Percentiles rank a stretch among this genome's conserved stretches.
phyloP scores from a whole-genome alignment of 495 filamentous ascomycete genomes.

The Penicillium canariense region DNA sequence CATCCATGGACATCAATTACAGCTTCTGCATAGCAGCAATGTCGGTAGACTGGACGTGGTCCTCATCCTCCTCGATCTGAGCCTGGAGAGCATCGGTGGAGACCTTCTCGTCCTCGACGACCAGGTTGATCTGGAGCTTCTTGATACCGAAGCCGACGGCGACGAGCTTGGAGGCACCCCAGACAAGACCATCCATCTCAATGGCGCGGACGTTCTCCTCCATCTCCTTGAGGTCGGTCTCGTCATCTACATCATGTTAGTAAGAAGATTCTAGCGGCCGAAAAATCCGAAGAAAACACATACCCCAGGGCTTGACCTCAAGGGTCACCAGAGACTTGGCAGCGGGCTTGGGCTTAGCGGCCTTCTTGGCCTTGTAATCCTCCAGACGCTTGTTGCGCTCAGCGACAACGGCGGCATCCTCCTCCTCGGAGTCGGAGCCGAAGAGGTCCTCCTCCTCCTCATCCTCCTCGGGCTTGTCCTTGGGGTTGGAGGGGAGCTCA shows the following conservation, averaged over 20 bases:
- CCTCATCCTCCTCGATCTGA: constrained; percentile 85
- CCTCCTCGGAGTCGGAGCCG: constrained; percentile 87
- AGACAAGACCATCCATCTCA: constrained; percentile 90
- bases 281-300: constrained; percentile 35
- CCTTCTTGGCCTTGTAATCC: constrained; percentile 98
- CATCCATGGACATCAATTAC: constrained; percentile 54
- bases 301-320: constrained; percentile 99
- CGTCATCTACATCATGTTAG: constrained; percentile 66
- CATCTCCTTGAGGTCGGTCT: constrained; percentile 82
- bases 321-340: constrained; percentile 95
- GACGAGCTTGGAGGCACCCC: constrained; percentile 90
- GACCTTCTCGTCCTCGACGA: constrained; percentile 96
- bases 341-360: constrained; percentile 78
- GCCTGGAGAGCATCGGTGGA: constrained; percentile 83
- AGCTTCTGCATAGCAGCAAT: constrained; percentile 90
- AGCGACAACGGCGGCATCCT: constrained; percentile 75
- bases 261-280: background rate
- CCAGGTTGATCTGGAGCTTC: constrained; percentile 98
- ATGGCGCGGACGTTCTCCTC: constrained; percentile 82
- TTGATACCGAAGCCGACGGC: constrained; percentile 96
- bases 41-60: constrained; percentile 95
- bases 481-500: constrained; percentile 74
- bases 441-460: constrained; percentile 87
- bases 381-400: constrained; percentile 84
- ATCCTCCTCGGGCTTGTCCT: constrained; percentile 73